These are phyloP conservation scores for Cytospora schulzeri DNA, from an alignment of 2,329 filamentous ascomycete species.

Conservation along the genomic window DNA sequence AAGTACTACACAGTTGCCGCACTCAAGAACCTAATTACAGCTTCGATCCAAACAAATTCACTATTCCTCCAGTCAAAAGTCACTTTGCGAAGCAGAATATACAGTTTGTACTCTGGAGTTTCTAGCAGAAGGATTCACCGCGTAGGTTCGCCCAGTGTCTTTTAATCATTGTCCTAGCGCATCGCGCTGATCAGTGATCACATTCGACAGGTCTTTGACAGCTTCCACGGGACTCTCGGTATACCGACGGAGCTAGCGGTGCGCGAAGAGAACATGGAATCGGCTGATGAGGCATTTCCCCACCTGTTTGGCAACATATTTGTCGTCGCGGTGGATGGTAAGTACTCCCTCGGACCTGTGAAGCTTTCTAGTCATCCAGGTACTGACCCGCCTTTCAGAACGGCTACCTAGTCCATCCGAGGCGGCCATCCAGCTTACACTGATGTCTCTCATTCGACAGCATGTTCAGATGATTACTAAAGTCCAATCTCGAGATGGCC, in stretches of 20 bases:
- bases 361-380: too few species aligned
- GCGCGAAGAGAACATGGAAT: not conserved
- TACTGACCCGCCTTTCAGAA: too few species aligned
- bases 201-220: not conserved
- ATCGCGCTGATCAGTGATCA: too few species aligned
- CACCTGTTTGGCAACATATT: too few species aligned
- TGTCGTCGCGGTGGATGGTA: too few species aligned
- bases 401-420: too few species aligned
- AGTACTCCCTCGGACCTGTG: too few species aligned
- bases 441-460: too few species aligned
- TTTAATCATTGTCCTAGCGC: too few species aligned
- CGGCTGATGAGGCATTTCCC: not conserved
- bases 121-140: not conserved
- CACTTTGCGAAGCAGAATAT: not conserved
- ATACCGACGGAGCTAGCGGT: constrained; percentile 1
- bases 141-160: too few species aligned
- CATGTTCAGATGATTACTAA: not conserved
- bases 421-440: too few species aligned
- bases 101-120: not conserved
- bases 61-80: not conserved
- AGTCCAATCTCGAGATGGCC: not conserved
- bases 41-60: not conserved
- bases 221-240: constrained; percentile 1
- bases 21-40: not conserved
- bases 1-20: not conserved